Conservation (phyloP, 177 flowering plant genomes). For the Telopea speciosissima region DNA sequence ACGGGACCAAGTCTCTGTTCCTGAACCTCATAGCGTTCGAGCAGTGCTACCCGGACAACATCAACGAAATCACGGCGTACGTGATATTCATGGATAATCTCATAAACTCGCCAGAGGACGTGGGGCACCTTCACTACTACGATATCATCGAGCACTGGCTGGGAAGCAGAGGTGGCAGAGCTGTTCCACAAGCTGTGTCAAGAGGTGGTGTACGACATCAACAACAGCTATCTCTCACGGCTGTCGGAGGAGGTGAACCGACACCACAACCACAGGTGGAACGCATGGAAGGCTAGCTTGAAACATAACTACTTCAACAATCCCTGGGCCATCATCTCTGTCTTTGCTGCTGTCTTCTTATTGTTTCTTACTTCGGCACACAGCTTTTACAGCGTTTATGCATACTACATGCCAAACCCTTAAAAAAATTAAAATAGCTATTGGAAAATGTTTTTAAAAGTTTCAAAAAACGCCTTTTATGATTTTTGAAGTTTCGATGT, state of each 20-base stretch:
- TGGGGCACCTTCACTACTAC: constrained; percentile 25
- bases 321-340: constrained; percentile 31
- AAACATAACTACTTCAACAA: constrained; percentile 30
- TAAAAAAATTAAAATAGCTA: too few relatives aligned
- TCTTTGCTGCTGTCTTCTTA: constrained; percentile 28
- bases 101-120: constrained; percentile 29
- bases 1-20: constrained; percentile 35
- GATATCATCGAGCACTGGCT: constrained; percentile 33
- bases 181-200: constrained; percentile 30
- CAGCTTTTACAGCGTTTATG: constrained; percentile 25
- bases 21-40: constrained; percentile 33
- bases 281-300: constrained; percentile 29
- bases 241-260: constrained; percentile 25
- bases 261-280: constrained; percentile 24
- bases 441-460: too few relatives aligned
- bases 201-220: constrained; percentile 33
- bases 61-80: constrained; percentile 26
- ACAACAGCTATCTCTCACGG: constrained; percentile 25
- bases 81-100: constrained; percentile 32
- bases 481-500: too few relatives aligned
- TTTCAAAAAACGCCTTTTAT: too few relatives aligned
- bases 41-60: constrained; percentile 28
- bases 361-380: constrained; percentile 25
- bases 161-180: constrained; percentile 29
- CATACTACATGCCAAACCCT: constrained; percentile 18